phyloP scores from a whole-genome alignment of 176 grass and related monocot species.

The Dactylis glomerata region DNA sequence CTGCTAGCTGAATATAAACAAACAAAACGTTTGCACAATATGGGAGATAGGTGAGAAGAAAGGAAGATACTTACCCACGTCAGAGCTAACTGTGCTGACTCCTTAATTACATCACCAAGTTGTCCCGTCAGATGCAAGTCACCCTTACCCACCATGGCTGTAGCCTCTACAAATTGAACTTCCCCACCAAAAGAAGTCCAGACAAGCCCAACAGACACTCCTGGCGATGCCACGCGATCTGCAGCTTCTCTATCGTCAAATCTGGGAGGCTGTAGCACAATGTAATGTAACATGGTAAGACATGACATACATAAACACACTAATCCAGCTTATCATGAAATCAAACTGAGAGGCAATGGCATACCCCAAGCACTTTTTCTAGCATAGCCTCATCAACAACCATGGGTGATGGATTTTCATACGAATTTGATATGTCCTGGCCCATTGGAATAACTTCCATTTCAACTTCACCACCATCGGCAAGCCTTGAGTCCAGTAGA shows the following conservation, averaged over 20 bases:
- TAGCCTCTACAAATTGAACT: conserved; percentile 94
- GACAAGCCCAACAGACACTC: conserved; percentile 87
- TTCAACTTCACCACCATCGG: conserved; percentile 86
- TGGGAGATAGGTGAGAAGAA: conserved; percentile 13
- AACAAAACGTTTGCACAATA: background rate
- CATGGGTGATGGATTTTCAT: conserved; percentile 56
- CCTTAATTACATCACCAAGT: conserved; percentile 99
- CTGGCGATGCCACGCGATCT: conserved; percentile 81
- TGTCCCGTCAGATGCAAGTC: conserved; percentile 98
- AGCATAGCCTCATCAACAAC: conserved; percentile 84
- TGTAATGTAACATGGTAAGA: conserved; percentile 14
- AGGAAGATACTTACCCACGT: conserved; percentile 74
- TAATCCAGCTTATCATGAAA: background rate
- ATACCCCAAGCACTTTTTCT: conserved; percentile 99
- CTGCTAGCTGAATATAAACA: conserved; percentile 4
- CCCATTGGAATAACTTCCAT: conserved; percentile 99
- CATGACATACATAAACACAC: background rate
- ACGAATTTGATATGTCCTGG: conserved; percentile 80
- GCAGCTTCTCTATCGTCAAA: conserved; percentile 90
- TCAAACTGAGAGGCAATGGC: conserved; percentile 7
- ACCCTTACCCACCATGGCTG: conserved; percentile 90
- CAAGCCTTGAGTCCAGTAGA: conserved; percentile 66
- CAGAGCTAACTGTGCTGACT: conserved; percentile 95
- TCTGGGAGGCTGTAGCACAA: conserved; percentile 72
- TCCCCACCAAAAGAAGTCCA: conserved; percentile 97